Base-by-base conservation (phyloP, 2,329 filamentous ascomycete species). In the Monosporascus sp. region DNA sequence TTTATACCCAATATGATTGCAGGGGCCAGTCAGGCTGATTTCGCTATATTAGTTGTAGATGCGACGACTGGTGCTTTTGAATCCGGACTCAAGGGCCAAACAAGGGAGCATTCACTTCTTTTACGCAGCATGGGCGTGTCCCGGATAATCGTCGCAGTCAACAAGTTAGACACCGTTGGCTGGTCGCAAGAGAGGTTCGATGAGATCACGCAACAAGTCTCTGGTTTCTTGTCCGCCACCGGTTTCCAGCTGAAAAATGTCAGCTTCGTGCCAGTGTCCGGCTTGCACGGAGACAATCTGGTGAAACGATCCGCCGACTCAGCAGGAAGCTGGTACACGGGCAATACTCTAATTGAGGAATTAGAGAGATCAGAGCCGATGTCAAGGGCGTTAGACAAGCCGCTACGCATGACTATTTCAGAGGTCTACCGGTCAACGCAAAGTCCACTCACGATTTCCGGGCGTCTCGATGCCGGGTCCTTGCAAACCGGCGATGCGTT, bases 1-100 rank as follows among this genome's bases (percentile, higher is more conserved):
- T 99, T 97, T 67, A 91, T 99, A 20, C 94, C 94, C 1, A 99
- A 97, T 70, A 99, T 99, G 94, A 97, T 99, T 68, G 93, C 93
- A 2, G 94, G 94, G 16, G 91, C 93, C 3, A 94, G 89, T 55
- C 93, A 97, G 71, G 95, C 94, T 9, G 94, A 99, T 68, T 94
- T 97, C 70, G 94, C 92, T 0, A 88, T 99, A 1, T 77, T 99
- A 3, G 94, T 99, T 20, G 90, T 99, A 55, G 94, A 99, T 68
- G 88, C 93, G 5, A 87, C 88, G 54, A 90, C 84, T 0, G 94
- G 93, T 37, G 92, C 92, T 37, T 97, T 97, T 60, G 94, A 99
- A 69, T 91, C 91, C 3, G 95, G 94, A 0, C 76, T 97, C 35
- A 93, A 89, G 66, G 94, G 94, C 0, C 94, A 99, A 68, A 99